Evolutionary conservation across 169 alveolate species (phyloP).

Genomic region (Theileria parva): DNA sequence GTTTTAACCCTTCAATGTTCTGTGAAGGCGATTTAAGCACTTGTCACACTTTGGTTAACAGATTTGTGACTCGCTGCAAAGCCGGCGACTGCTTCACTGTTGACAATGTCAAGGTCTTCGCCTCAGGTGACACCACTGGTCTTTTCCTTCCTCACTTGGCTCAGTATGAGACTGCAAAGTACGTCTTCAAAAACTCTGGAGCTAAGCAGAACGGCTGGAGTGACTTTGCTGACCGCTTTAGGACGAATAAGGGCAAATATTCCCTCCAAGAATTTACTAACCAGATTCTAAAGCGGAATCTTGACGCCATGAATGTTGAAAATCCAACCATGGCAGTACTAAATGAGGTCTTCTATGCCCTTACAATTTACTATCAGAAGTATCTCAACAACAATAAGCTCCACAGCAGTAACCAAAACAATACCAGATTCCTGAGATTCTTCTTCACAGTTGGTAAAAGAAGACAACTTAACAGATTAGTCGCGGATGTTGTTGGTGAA

Average conservation of each 20-base stretch:
- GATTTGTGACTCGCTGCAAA: conserved; percentile 42
- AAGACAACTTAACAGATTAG: neutral
- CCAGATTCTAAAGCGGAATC: conserved; percentile 1
- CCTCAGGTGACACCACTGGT: neutral
- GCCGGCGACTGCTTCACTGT: conserved; percentile 27
- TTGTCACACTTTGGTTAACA: conserved; percentile 23
- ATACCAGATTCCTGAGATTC: neutral
- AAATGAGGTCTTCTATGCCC: conserved; percentile 10
- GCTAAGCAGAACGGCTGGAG: neutral
- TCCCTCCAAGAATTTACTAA: conserved; percentile 1
- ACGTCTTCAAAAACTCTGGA: conserved; percentile 1
- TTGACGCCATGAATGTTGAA: neutral
- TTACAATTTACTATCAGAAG: conserved; percentile 8
- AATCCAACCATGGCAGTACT: neutral
- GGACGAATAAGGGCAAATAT: neutral
- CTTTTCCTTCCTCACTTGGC: conserved; percentile 12
- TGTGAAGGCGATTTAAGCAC: conserved; percentile 1
- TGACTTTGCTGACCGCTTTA: neutral
- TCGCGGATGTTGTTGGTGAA: neutral
- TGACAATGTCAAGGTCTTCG: conserved; percentile 13
- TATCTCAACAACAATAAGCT: neutral
- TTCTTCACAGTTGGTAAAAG: conserved; percentile 1
- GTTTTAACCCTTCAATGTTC: conserved; percentile 9
- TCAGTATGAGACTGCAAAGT: conserved; percentile 2
- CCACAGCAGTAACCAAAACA: neutral